Base-by-base conservation (phyloP, 1,284 basidiomycete genomes). In the Inonotus hispidus region DNA sequence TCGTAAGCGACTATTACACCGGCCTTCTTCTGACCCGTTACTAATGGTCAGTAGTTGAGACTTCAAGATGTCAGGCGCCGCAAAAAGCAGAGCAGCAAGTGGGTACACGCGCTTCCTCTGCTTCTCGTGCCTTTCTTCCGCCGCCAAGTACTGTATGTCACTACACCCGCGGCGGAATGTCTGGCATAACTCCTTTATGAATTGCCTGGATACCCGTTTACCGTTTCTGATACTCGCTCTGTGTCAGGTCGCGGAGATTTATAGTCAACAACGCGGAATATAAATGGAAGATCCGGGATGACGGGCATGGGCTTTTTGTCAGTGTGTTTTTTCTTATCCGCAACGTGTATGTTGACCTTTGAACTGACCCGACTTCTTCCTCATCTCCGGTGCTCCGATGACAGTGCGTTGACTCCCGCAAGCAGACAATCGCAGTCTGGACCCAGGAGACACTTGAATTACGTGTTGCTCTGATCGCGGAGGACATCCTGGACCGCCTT, bases 211-310 rank as follows among this genome's bases (percentile, higher is more conserved):
- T 27, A 52, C 7, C 5, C 14, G 32, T 35, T n/a, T 19, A 8
- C 50, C 29, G 35, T 52, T 32, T 13, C 53, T 60, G 21, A 45
- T 57, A 23, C 21, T 29, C 10, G 47, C 25, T 21, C 39, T 53
- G 46, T 47, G 19, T 37, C 55, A 82, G 81, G 62, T 83, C 83
- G 19, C 77, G 83, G 58, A 73, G 82, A 35, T 85, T 84, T 72
- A 82, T 78, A 66, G 79, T 72, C 41, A 71, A 70, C 23, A 76
- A 76, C 35, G 68, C 72, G 27, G 79, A 82, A 65, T 84, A 84
- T 71, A 84, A 83, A 67, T 84, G 83, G 83, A 84, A 82, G 69
- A 71, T 78, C 50, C 70, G 70, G 58, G 77, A 79, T 47, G 77
- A 79, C 59, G 74, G 73, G 47, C 66, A 54, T 37, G 78, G 81